Evolutionary conservation across 345 rosid species (phyloP).

Genomic region (Gynandropsis gynandra): DNA sequence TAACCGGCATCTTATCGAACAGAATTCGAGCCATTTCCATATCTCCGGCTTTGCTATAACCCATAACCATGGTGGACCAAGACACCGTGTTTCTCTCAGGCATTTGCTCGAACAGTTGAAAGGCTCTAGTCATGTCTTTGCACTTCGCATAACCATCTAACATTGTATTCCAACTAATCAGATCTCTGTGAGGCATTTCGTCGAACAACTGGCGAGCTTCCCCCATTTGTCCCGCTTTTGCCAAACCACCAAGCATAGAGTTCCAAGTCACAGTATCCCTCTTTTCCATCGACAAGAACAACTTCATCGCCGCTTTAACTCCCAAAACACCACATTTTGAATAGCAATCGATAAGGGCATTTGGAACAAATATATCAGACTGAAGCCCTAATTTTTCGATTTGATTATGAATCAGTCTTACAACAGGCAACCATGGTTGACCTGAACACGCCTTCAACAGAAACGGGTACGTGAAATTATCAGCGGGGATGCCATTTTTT

Average conservation of each 20-base stretch:
- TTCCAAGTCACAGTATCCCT: constrained; percentile 82
- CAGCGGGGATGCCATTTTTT: constrained; percentile 40
- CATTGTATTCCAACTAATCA: constrained; percentile 74
- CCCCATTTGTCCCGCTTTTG: constrained; percentile 43
- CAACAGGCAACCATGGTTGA: constrained; percentile 39
- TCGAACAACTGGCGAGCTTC: constrained; percentile 62
- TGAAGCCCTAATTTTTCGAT: constrained; percentile 62
- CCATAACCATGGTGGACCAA: constrained; percentile 81
- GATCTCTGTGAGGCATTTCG: constrained; percentile 66
- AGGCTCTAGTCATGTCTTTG: constrained; percentile 56
- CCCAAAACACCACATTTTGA: constrained; percentile 61
- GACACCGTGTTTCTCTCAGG: constrained; percentile 77
- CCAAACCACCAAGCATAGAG: constrained; percentile 59
- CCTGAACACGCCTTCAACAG: constrained; percentile 67
- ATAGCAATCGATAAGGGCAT: constrained; percentile 74
- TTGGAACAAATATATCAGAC: constrained; percentile 73
- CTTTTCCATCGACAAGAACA: constrained; percentile 46
- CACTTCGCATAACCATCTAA: constrained; percentile 74
- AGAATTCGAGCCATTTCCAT: constrained; percentile 75
- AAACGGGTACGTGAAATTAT: constrained; percentile 79
- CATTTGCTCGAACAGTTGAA: constrained; percentile 59
- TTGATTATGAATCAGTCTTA: constrained; percentile 64
- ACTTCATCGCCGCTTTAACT: constrained; percentile 48
- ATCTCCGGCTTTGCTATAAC: constrained; percentile 66
- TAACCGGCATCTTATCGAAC: constrained; percentile 77